phyloP scores from a whole-genome alignment of 768 basidiomycete species.

The Auriscalpium vulgare region DNA sequence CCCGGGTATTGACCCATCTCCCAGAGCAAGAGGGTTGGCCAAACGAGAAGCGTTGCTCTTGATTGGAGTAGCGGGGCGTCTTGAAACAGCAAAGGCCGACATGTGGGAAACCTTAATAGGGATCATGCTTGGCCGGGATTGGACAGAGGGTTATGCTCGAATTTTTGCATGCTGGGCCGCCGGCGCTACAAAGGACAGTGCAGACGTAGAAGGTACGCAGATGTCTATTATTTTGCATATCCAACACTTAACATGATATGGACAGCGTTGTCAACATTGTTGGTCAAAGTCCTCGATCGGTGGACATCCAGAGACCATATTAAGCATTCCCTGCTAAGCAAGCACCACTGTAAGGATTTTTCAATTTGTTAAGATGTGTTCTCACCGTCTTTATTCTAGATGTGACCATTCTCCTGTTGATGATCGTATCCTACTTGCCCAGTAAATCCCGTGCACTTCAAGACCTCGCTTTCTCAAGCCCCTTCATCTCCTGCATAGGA shows the following conservation, averaged over 20 bases:
- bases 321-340: constrained; percentile 66
- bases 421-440: constrained; percentile 55
- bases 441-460: constrained; percentile 35
- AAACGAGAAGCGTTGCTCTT: constrained; percentile 52
- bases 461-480: constrained; percentile 42
- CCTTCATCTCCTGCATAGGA: constrained; percentile 63
- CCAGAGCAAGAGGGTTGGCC: constrained; percentile 32
- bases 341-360: constrained; percentile 60
- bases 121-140: constrained; percentile 47
- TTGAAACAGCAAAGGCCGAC: constrained; percentile 35
- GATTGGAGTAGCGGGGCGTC: constrained; percentile 41
- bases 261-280: constrained; percentile 39
- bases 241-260: constrained; percentile 1
- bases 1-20: constrained; percentile 23
- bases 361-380: not conserved
- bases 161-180: constrained; percentile 68
- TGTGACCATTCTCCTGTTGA: constrained; percentile 61
- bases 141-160: constrained; percentile 51
- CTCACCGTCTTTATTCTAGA: constrained; percentile 35
- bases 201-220: constrained; percentile 25
- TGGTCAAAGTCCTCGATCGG: constrained; percentile 42
- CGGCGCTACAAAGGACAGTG: constrained; percentile 30
- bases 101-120: constrained; percentile 44
- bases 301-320: constrained; percentile 80
- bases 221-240: not conserved